phyloP scores from a whole-genome alignment of 805 yeast genomes.

The Zygoascus tannicola region DNA sequence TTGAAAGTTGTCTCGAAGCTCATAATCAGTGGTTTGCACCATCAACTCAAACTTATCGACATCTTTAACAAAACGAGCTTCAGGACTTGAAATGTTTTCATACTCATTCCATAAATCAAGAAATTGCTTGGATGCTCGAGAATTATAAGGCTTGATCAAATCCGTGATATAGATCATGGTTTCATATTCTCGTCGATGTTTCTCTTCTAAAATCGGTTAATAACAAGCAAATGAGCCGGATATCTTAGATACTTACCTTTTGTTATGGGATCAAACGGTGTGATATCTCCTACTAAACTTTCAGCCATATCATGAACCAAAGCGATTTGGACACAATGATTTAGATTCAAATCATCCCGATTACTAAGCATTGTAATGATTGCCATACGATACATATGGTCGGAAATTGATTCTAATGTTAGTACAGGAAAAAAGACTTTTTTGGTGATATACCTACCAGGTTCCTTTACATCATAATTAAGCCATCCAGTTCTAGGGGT shows the following conservation, averaged over 20 bases:
- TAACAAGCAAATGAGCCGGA: not conserved
- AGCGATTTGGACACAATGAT: slow-evolving; percentile 75
- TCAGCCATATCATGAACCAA: slow-evolving; percentile 93
- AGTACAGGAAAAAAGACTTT: not conserved
- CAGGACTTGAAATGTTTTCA: slow-evolving; percentile 71
- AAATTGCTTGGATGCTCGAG: slow-evolving; percentile 52
- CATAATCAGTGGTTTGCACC: slow-evolving; percentile 52
- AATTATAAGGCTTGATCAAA: slow-evolving; percentile 59
- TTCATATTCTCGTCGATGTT: slow-evolving; percentile 68
- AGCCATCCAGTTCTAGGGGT: slow-evolving; percentile 94
- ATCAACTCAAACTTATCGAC: slow-evolving; percentile 82
- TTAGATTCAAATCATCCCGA: slow-evolving; percentile 44
- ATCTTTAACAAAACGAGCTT: slow-evolving; percentile 87
- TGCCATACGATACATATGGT: slow-evolving; percentile 94
- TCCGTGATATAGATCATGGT: slow-evolving; percentile 57
- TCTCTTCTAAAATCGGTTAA: slow-evolving; percentile 39
- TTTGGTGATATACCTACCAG: slow-evolving; percentile 27
- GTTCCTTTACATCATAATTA: slow-evolving; percentile 47
- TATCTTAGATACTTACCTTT: slow-evolving; percentile 32
- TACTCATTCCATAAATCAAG: slow-evolving; percentile 76
- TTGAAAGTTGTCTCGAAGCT: slow-evolving; percentile 47
- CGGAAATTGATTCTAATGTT: slow-evolving; percentile 55
- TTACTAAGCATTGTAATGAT: slow-evolving; percentile 62
- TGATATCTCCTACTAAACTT: slow-evolving; percentile 86
- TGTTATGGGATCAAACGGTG: slow-evolving; percentile 65